phyloP scores from a whole-genome alignment of 768 basidiomycete genomes.

The Cubamyces sp. region DNA sequence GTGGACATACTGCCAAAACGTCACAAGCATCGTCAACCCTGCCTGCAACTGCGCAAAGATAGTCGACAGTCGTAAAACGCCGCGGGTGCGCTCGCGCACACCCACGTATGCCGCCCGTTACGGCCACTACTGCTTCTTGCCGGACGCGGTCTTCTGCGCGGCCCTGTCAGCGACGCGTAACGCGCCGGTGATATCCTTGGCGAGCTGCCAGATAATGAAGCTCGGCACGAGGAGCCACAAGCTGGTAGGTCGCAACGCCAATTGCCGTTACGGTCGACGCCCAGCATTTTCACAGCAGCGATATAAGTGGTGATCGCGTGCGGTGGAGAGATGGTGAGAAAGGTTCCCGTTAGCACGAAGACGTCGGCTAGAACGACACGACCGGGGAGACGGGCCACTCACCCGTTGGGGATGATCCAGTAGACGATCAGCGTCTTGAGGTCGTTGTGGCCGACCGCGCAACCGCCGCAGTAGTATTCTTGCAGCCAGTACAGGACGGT shows the following conservation, averaged over 20 bases:
- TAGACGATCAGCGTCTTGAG: conserved; percentile 52
- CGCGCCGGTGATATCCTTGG: conserved; percentile 59
- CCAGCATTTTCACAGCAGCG: not conserved
- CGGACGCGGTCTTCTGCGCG: conserved; percentile 34
- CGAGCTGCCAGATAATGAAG: conserved; percentile 60
- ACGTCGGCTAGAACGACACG: not conserved
- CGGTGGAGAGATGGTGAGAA: not conserved
- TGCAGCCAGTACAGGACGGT: conserved; percentile 82
- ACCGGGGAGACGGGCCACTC: conserved; percentile 32
- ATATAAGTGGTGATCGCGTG: no score
- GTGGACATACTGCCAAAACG: no score
- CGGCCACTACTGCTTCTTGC: conserved; percentile 39
- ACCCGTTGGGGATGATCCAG: conserved; percentile 86
- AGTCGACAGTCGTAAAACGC: not conserved
- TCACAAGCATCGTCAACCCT: no score
- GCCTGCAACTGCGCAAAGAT: not conserved
- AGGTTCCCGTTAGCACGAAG: conserved; percentile 6
- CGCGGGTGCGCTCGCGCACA: not conserved
- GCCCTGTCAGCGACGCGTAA: conserved; percentile 40
- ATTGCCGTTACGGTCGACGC: not conserved
- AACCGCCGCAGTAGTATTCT: conserved; percentile 75
- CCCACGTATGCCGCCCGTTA: conserved; percentile 1
- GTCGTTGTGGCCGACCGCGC: conserved; percentile 76
- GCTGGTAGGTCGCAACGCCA: conserved; percentile 39
- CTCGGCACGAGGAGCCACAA: conserved; percentile 79